Percentiles rank a stretch among this genome's conserved stretches.
Evolutionary conservation across 192 early-diverging fungal species (phyloP).

Genomic region (Mortierella hygrophila): DNA sequence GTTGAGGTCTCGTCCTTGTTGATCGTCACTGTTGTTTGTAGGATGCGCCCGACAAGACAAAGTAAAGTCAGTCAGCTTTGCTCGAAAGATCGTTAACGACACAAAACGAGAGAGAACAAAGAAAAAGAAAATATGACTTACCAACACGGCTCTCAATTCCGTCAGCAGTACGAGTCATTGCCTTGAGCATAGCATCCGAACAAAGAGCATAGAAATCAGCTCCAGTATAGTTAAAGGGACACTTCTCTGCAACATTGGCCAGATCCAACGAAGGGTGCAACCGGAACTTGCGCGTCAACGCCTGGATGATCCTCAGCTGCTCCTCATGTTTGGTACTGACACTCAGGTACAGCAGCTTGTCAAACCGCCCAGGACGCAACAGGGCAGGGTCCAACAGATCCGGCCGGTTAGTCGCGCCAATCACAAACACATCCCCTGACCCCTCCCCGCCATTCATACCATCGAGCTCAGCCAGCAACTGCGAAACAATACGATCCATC

Average conservation of each 20-base stretch:
- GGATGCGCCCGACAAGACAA: neutral
- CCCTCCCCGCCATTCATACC: slow-evolving; percentile 82
- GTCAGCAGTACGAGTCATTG: slow-evolving; percentile 91
- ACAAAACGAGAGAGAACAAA: neutral
- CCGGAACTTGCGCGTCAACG: slow-evolving; percentile 96
- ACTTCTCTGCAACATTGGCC: slow-evolving; percentile 79
- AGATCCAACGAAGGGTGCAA: slow-evolving; percentile 85
- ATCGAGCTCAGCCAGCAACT: slow-evolving; percentile 96
- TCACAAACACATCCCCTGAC: slow-evolving; percentile 91
- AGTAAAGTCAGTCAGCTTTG: neutral
- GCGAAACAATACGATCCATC: slow-evolving; percentile 99
- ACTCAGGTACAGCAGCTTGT: slow-evolving; percentile 96
- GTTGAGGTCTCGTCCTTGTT: slow-evolving; percentile 56
- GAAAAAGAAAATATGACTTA: slow-evolving; percentile 3
- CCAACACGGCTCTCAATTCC: slow-evolving; percentile 70
- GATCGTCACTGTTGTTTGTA: slow-evolving; percentile 23
- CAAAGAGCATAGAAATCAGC: slow-evolving; percentile 99
- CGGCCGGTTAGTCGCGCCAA: slow-evolving; percentile 98
- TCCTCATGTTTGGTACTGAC: slow-evolving; percentile 91
- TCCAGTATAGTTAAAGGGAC: slow-evolving; percentile 95
- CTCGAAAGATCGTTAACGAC: too few species aligned
- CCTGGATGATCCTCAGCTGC: slow-evolving; percentile 91
- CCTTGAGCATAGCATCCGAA: slow-evolving; percentile 97
- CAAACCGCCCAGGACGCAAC: slow-evolving; percentile 96
- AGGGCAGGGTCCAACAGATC: slow-evolving; percentile 96